Evolutionary conservation across 1,139 yeast species (phyloP), one percentile per base, ranked within the genome.

Genomic region (Yamadazyma songkhlaensis): DNA sequence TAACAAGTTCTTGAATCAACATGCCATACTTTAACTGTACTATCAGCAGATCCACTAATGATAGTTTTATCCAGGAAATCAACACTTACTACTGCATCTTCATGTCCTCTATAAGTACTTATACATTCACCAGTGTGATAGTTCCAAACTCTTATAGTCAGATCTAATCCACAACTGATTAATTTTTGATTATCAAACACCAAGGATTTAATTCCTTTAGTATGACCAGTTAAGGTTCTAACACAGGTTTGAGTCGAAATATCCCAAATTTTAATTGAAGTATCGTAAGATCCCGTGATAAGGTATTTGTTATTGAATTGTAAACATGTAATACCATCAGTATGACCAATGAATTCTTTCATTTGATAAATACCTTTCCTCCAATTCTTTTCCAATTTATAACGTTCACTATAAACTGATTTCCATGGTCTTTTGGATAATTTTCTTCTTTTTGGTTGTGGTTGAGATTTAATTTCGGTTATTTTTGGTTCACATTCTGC

Each of bases 111-210:
- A 60, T 92, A 89, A 0, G 97, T 89, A 15, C 96, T 86, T 21
- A 92, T 81, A 55, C 97, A 90, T 55, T 85, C 86, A 27, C 98
- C 98, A 1, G 95, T 88, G 46, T 84, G 84, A 62, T 87, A 88
- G 61, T 90, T 89, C 98, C 98, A 92, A 24, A 92, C 95, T 50
- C 90, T 84, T 43, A 92, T 88, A 0, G 96, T 89, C 36, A 84
- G 77, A 61, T 92, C 98, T 57, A 88, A 70, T 1, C 96, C 90
- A 12, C 96, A 97, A 3, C 97, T 85, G 34, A 92, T 88, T 37
- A 92, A 72, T 59, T 92, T 92, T 49, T 84, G 87, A 37, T 81
- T 82, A 61, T 92, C 98, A 58, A 90, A 90, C 37, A 77, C 85
- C 34, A 92, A 67, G 0, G 96, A 76, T 39, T 89, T 74, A 23